Conservation (phyloP, 1,139 yeast genomes). For the Dujonia santamariae region DNA sequence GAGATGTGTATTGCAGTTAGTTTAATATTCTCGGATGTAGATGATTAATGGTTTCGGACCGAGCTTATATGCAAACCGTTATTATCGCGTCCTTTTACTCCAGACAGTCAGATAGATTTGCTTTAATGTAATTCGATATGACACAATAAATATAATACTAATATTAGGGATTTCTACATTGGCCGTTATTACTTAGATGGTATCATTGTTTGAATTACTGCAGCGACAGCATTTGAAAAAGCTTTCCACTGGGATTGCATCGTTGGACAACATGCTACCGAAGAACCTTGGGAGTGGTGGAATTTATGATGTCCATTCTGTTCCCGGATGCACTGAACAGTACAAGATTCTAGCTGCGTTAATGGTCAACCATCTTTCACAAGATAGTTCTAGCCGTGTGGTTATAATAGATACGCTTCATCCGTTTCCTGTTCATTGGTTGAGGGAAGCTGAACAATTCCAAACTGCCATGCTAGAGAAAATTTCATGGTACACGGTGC, state of each 20-base stretch:
- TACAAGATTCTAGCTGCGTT: slow-evolving; percentile 21
- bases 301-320: slow-evolving; percentile 37
- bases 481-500: slow-evolving; percentile 17
- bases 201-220: slow-evolving; percentile 21
- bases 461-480: slow-evolving; percentile 16
- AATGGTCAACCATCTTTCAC: slow-evolving; percentile 27
- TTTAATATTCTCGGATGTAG: no score
- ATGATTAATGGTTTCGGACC: no score
- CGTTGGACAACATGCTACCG: slow-evolving; percentile 22
- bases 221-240: slow-evolving; percentile 15
- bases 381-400: slow-evolving; percentile 14
- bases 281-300: slow-evolving; percentile 15
- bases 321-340: slow-evolving; percentile 29
- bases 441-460: slow-evolving; percentile 19
- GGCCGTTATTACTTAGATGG: no score
- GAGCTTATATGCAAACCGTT: no score
- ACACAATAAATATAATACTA: no score
- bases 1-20: no score
- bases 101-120: no score
- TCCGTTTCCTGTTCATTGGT: slow-evolving; percentile 26
- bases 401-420: slow-evolving; percentile 30
- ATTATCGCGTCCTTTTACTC: no score
- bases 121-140: no score
- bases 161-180: no score
- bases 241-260: slow-evolving; percentile 25